Evolutionary conservation across 768 basidiomycete genomes (phyloP).

Genomic region (Lactarius tabidus): DNA sequence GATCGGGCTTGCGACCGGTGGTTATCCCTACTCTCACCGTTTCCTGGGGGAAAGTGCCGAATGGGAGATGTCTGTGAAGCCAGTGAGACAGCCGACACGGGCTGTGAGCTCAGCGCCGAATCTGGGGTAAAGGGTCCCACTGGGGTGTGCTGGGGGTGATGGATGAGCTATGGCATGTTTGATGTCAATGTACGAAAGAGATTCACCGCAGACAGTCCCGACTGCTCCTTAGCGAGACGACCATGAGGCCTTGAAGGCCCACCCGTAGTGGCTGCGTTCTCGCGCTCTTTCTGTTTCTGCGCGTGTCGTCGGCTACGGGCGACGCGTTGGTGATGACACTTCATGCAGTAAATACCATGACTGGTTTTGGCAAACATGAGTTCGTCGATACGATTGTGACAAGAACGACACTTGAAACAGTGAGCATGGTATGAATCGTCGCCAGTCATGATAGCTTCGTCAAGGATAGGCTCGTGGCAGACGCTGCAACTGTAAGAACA

Average conservation of each 20-base stretch:
- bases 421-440: slow-evolving; percentile 98
- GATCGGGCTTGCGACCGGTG: not conserved
- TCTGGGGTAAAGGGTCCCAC: not conserved
- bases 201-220: slow-evolving; percentile 36
- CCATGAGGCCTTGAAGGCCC: slow-evolving; percentile 34
- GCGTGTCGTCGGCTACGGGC: slow-evolving; percentile 87
- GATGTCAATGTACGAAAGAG: not conserved
- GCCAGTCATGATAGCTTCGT: slow-evolving; percentile 99
- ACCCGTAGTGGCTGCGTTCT: slow-evolving; percentile 42
- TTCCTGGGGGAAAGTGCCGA: not conserved
- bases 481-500: slow-evolving; percentile 96
- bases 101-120: not conserved
- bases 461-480: slow-evolving; percentile 89
- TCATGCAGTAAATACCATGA: slow-evolving; percentile 98
- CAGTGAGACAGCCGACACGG: not conserved
- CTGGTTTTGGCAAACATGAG: slow-evolving; percentile 98
- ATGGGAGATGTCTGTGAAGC: not conserved
- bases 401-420: slow-evolving; percentile 97
- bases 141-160: not conserved
- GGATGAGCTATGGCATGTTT: not conserved
- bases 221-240: slow-evolving; percentile 29
- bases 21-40: not conserved
- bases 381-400: slow-evolving; percentile 92
- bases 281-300: slow-evolving; percentile 73
- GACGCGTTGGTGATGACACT: slow-evolving; percentile 96